Conservation (phyloP, 805 yeast genomes). For the Monosporozyma yasuniensis region DNA sequence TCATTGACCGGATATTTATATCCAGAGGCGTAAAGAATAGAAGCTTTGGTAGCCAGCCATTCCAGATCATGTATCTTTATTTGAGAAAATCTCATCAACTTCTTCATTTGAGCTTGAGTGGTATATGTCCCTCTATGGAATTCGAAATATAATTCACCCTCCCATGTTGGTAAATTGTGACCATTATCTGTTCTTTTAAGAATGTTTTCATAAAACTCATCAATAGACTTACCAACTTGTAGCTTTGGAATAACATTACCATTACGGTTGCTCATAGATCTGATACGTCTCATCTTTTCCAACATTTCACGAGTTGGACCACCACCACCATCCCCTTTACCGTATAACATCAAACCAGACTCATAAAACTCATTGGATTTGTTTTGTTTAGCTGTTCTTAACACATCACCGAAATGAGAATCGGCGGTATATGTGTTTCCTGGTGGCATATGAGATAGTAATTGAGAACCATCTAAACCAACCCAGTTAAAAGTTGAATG, state of each 20-base stretch:
- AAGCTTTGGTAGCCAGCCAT: slow-evolving; percentile 67
- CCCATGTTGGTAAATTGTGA: slow-evolving; percentile 69
- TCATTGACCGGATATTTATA: slow-evolving; percentile 67
- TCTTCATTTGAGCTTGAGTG: slow-evolving; percentile 80
- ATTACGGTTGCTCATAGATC: slow-evolving; percentile 76
- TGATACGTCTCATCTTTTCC: slow-evolving; percentile 82
- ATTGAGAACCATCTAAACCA: slow-evolving; percentile 88
- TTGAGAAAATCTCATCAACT: slow-evolving; percentile 70
- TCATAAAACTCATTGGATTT: slow-evolving; percentile 75
- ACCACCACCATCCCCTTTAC: slow-evolving; percentile 98
- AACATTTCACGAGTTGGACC: slow-evolving; percentile 93
- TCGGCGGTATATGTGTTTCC: slow-evolving; percentile 90
- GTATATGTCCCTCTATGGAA: slow-evolving; percentile 97
- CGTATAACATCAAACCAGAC: slow-evolving; percentile 73
- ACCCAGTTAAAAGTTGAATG: slow-evolving; percentile 90
- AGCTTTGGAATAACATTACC: slow-evolving; percentile 71
- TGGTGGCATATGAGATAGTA: slow-evolving; percentile 96
- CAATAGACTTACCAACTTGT: slow-evolving; percentile 62
- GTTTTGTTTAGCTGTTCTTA: slow-evolving; percentile 70
- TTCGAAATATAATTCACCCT: slow-evolving; percentile 88
- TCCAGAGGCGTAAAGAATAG: slow-evolving; percentile 36
- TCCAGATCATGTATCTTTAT: slow-evolving; percentile 77
- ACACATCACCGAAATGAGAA: slow-evolving; percentile 89
- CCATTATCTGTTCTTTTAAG: slow-evolving; percentile 59
- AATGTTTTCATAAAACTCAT: slow-evolving; percentile 65